A percentile compares a stretch with the other conserved stretches of the same genome.
These are phyloP conservation scores for Paecilomyces fulvus DNA, from an alignment of 2,329 filamentous ascomycete genomes.

Conservation along the genomic window DNA sequence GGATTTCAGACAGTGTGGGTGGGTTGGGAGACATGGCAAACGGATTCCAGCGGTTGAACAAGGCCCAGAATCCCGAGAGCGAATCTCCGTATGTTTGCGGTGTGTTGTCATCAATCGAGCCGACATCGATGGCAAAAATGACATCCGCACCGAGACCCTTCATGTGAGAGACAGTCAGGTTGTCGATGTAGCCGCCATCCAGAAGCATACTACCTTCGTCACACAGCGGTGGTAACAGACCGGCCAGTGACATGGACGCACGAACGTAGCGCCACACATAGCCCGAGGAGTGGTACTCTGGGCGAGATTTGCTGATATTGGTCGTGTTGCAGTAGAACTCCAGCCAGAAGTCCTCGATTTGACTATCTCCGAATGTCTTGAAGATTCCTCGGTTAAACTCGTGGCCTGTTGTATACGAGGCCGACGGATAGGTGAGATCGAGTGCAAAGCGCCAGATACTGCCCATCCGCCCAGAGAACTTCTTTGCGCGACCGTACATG, in stretches of 20 bases:
- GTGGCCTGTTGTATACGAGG: constrained; percentile 94
- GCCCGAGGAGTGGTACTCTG: constrained; percentile 88
- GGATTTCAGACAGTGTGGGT: constrained; percentile 90
- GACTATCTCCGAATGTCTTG: constrained; percentile 93
- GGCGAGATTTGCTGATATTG: constrained; percentile 89
- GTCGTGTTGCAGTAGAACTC: constrained; percentile 99
- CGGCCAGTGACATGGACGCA: constrained; percentile 93
- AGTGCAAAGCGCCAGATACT: constrained; percentile 98
- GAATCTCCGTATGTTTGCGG: constrained; percentile 92
- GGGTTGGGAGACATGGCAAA: constrained; percentile 84
- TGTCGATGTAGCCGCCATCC: constrained; percentile 95
- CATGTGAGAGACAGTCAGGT: constrained; percentile 95
- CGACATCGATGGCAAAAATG: constrained; percentile 94
- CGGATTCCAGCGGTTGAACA: constrained; percentile 94
- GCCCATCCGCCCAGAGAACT: constrained; percentile 96
- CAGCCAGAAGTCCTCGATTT: constrained; percentile 98
- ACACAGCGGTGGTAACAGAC: constrained; percentile 83
- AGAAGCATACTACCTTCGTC: constrained; percentile 96
- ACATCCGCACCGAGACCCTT: constrained; percentile 85
- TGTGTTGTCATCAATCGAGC: constrained; percentile 80
- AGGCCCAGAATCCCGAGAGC: constrained; percentile 88
- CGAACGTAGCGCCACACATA: constrained; percentile 97
- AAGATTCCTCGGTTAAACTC: constrained; percentile 99
- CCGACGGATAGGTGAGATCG: constrained; percentile 90
- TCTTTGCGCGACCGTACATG: constrained; percentile 94